These are phyloP conservation scores for Evernia prunastri DNA, from an alignment of 495 filamentous ascomycete genomes.

Conservation along the genomic window DNA sequence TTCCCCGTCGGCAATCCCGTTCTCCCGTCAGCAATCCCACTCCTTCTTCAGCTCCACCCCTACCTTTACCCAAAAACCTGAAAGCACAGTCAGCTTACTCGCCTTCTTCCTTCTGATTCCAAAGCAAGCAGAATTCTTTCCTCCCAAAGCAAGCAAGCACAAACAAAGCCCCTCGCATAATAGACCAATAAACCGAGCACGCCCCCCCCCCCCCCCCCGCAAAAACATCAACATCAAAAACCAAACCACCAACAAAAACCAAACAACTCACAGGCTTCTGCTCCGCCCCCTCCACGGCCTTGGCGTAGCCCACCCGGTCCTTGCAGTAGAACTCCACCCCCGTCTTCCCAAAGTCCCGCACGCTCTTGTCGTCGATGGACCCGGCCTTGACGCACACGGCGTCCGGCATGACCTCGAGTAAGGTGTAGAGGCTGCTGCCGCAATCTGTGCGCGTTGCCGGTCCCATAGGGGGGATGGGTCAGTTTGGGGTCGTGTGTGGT, in stretches of 20 bases:
- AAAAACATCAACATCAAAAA: not conserved
- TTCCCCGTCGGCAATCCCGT: too few relatives aligned
- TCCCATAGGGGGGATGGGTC: not conserved
- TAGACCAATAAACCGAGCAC: too few relatives aligned
- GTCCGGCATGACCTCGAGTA: constrained; percentile 45
- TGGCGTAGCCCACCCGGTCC: constrained; percentile 36
- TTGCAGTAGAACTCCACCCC: constrained; percentile 44
- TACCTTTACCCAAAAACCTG: not conserved
- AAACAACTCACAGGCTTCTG: constrained; percentile 34
- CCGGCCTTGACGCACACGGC: constrained; percentile 40
- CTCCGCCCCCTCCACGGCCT: constrained; percentile 37
- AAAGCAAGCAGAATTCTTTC: too few relatives aligned
- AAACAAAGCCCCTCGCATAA: too few relatives aligned
- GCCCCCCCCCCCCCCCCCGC: not conserved
- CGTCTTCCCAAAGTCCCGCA: constrained; percentile 26
- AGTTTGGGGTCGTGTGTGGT: too few relatives aligned
- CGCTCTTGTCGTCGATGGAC: constrained; percentile 34
- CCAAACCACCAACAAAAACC: constrained; percentile 18
- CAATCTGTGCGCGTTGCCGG: constrained; percentile 20
- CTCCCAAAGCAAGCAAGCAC: too few relatives aligned
- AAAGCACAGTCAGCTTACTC: not conserved
- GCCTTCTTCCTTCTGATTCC: not conserved
- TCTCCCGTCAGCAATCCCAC: not conserved
- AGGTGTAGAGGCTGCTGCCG: constrained; percentile 41
- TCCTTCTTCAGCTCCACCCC: not conserved